phyloP scores from a whole-genome alignment of 768 basidiomycete genomes.

The Rhizopogon sp. region DNA sequence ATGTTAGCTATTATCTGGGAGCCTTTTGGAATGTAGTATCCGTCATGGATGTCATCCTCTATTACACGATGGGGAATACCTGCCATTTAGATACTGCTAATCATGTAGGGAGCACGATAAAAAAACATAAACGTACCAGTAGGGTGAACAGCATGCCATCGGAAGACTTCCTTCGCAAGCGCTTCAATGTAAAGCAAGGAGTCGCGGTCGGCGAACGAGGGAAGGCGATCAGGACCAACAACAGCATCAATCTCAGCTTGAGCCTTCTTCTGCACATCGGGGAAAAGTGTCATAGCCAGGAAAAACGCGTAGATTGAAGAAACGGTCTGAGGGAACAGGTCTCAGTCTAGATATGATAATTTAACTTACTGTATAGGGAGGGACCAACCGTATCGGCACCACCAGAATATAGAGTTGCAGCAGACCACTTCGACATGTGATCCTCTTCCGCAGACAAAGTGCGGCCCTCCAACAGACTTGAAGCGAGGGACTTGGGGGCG shows the following conservation, averaged over 20 bases:
- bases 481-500: conserved; percentile 46
- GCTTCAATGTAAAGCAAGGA: conserved; percentile 58
- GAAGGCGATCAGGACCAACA: conserved; percentile 55
- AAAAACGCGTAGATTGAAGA: conserved; percentile 7
- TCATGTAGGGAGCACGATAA: conserved; percentile 27
- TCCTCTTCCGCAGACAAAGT: conserved; percentile 50
- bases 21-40: conserved; percentile 55
- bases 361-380: neutral
- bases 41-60: conserved; percentile 57
- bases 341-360: neutral
- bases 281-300: conserved; percentile 1
- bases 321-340: neutral
- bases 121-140: conserved; percentile 33
- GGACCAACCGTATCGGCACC: neutral
- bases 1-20: conserved; percentile 19
- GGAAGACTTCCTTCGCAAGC: conserved; percentile 50
- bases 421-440: conserved; percentile 57
- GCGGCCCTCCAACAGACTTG: conserved; percentile 49
- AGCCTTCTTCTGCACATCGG: conserved; percentile 52
- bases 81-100: conserved; percentile 11
- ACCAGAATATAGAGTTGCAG: conserved; percentile 27
- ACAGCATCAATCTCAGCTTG: conserved; percentile 59
- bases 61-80: conserved; percentile 43
- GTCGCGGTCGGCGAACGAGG: conserved; percentile 53
- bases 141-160: conserved; percentile 38